Base-by-base conservation (phyloP, 2,329 filamentous ascomycete genomes). In the Calonectria crousiana region DNA sequence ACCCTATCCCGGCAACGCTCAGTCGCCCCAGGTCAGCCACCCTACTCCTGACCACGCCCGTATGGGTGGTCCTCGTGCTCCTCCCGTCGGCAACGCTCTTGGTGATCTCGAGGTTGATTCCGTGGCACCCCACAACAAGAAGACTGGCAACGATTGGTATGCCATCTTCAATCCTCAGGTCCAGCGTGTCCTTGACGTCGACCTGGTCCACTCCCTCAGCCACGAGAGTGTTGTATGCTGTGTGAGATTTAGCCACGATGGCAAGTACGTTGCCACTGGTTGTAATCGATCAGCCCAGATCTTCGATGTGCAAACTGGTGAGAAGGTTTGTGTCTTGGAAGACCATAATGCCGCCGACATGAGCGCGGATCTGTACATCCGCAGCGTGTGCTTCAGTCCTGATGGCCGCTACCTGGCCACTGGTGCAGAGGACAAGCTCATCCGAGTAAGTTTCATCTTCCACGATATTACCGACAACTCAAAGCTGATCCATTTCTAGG, bases 201-300 rank as follows among this genome's bases (percentile, higher is more conserved):
- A 98, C 78, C 90, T 99, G 49, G 93, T 98, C 62, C 97, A 98
- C 86, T 98, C 95, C 71, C 90, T 99, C 68, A 92, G 92, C 74
- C 97, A 99, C 82, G 95, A 98, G 83, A 98, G 96, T 81, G 97
- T 99, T 4, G 97, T 99, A 1, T 99, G 97, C 90, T 99, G 97
- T 84, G 97, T 99, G 44, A 92, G 97, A 73, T 99, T 99, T 89
- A 98, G 96, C 84, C 92, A 94, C 70, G 97, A 99, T 82, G 97
- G 97, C 79, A 96, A 98, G 83, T 98, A 95, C 80, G 94, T 99
- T 70, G 97, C 97, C 10, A 99, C 97, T 6, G 97, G 97, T 53
- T 98, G 97, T 89, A 99, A 99, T 86, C 90, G 96, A 77, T 98
- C 95, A n/a, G 97, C 97, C n/a, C 96, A 98, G 86, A 99, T 99